Evolutionary conservation across 345 rosid species (phyloP).

Genomic region (Salix arbutifolia): DNA sequence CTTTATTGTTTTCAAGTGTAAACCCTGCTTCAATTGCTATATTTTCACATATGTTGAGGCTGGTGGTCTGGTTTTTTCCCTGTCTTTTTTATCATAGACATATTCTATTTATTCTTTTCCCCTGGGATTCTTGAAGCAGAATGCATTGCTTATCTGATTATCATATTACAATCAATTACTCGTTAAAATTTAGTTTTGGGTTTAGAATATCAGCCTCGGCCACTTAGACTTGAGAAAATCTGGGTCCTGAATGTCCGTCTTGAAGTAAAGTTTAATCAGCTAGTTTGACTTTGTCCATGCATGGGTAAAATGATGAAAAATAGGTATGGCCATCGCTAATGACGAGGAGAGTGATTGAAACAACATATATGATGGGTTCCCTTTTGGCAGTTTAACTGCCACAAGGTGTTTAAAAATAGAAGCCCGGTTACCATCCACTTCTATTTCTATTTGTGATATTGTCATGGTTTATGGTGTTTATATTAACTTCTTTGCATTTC

Average conservation of each 20-base stretch:
- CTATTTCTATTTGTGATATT: not conserved
- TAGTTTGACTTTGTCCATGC: not conserved
- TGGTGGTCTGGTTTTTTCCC: not conserved
- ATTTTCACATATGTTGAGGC: not conserved
- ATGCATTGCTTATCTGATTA: not conserved
- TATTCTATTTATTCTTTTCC: not conserved
- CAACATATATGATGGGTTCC: not conserved
- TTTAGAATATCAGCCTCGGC: not conserved
- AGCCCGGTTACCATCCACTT: not conserved
- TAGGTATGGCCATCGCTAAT: not conserved
- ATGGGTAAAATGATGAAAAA: not conserved
- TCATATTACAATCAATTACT: not conserved
- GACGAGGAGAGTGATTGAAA: not conserved
- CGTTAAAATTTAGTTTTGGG: not conserved
- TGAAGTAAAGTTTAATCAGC: not conserved
- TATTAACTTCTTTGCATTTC: not conserved
- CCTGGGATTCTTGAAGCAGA: not conserved
- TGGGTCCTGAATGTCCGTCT: not conserved
- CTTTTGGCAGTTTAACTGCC: not conserved
- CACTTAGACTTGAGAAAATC: not conserved
- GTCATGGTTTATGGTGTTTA: not conserved
- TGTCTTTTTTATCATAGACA: no score
- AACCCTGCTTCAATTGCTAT: not conserved
- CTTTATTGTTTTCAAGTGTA: not conserved
- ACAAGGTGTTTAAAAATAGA: not conserved